Conservation (phyloP, 208 protist species). For the Herpetomonas tarakana region DNA sequence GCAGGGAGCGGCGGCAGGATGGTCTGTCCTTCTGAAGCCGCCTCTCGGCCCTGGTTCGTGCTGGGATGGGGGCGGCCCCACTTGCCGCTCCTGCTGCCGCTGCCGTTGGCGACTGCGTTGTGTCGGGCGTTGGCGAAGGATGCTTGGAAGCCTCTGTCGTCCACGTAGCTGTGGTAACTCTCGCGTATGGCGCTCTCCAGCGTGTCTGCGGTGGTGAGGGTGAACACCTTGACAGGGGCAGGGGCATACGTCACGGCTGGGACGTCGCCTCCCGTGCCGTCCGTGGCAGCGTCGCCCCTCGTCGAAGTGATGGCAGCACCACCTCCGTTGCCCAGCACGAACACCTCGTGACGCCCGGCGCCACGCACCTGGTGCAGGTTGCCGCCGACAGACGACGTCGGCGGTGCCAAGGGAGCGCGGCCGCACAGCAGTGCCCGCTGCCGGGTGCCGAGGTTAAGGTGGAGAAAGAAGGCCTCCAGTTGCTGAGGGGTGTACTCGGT, state of each 20-base stretch:
- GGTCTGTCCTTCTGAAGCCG: too few relatives aligned
- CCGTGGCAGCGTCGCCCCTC: conserved; percentile 4
- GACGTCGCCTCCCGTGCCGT: background rate
- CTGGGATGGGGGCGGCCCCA: too few relatives aligned
- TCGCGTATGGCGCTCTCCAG: conserved; percentile 53
- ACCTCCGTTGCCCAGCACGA: conserved; percentile 4
- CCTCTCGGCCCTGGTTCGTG: too few relatives aligned
- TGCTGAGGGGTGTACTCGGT: conserved; percentile 55
- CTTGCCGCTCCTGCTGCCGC: too few relatives aligned
- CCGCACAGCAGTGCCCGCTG: conserved; percentile 55
- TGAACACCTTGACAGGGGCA: conserved; percentile 84
- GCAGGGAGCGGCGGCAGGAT: too few relatives aligned
- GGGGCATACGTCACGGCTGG: conserved; percentile 5
- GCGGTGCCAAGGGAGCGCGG: conserved; percentile 57
- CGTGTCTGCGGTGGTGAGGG: conserved; percentile 59
- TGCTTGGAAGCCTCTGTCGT: conserved; percentile 58
- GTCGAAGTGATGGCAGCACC: background rate
- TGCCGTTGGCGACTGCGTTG: too few relatives aligned
- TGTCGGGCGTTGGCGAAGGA: too few relatives aligned
- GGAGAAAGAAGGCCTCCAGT: conserved; percentile 64
- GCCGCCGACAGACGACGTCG: conserved; percentile 62
- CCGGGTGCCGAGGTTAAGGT: conserved; percentile 44
- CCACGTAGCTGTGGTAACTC: conserved; percentile 66
- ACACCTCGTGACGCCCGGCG: conserved; percentile 3
- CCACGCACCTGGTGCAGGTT: conserved; percentile 47